phyloP scores from a whole-genome alignment of 2,329 filamentous ascomycete genomes.

The Orbilia javanica region DNA sequence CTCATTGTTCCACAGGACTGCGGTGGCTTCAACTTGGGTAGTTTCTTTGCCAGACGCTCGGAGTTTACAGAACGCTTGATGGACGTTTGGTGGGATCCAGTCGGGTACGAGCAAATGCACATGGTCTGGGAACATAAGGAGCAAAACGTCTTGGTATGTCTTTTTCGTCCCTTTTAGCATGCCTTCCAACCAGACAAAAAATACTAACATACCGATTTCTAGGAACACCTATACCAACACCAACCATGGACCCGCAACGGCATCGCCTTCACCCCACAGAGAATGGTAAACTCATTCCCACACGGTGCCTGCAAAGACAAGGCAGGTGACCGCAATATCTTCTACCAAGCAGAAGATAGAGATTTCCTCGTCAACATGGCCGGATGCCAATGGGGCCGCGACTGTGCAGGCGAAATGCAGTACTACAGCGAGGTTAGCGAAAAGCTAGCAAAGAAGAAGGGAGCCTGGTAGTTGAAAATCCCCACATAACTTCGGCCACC shows the following conservation, averaged over 20 bases:
- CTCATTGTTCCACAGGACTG: slow-evolving; percentile 93
- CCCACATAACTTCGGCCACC: too few species aligned
- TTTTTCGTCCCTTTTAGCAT: background rate
- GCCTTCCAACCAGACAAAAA: background rate
- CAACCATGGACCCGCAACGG: slow-evolving; percentile 94
- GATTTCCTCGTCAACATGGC: slow-evolving; percentile 99
- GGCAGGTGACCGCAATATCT: slow-evolving; percentile 79
- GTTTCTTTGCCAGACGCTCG: slow-evolving; percentile 89
- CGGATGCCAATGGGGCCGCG: slow-evolving; percentile 93
- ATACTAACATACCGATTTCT: slow-evolving; percentile 4
- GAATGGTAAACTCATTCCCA: slow-evolving; percentile 94
- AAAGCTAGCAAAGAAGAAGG: slow-evolving; percentile 83
- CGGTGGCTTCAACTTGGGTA: slow-evolving; percentile 93
- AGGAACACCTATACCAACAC: slow-evolving; percentile 86
- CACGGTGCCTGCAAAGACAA: slow-evolving; percentile 86
- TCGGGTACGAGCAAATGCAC: slow-evolving; percentile 96
- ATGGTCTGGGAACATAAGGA: slow-evolving; percentile 99
- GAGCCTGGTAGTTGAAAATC: slow-evolving; percentile 72
- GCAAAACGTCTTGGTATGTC: slow-evolving; percentile 79
- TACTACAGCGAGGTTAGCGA: slow-evolving; percentile 92
- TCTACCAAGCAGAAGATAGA: slow-evolving; percentile 85
- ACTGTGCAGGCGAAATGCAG: slow-evolving; percentile 99
- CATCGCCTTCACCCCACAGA: slow-evolving; percentile 88
- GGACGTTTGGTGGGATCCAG: slow-evolving; percentile 98
- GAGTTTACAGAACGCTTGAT: slow-evolving; percentile 90